phyloP scores from a whole-genome alignment of 176 grass and related monocot genomes.

The Oryza officinalis region DNA sequence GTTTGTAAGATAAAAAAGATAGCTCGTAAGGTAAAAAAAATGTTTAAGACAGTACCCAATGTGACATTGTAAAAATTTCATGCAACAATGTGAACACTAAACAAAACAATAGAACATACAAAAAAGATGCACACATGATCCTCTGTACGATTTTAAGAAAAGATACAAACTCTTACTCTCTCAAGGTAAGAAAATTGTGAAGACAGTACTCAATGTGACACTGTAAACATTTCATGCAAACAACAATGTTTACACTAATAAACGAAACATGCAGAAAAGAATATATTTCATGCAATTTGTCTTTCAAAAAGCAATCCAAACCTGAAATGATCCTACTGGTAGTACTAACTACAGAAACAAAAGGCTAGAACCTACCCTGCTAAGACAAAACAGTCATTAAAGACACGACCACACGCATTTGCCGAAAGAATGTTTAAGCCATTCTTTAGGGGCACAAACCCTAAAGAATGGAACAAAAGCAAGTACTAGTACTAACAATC shows the following conservation, averaged over 20 bases:
- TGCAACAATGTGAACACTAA: background rate
- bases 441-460: conserved; percentile 53
- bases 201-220: no score
- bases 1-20: no score
- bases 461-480: conserved; percentile 51
- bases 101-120: background rate
- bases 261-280: background rate
- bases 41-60: background rate
- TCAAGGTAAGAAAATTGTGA: background rate
- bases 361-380: conserved; percentile 28
- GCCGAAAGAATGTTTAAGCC: conserved; percentile 60
- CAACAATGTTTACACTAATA: background rate
- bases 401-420: conserved; percentile 59
- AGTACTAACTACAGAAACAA: conserved; percentile 5
- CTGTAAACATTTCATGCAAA: no score
- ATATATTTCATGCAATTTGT: background rate
- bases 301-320: background rate
- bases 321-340: conserved; percentile 4
- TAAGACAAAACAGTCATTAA: conserved; percentile 50
- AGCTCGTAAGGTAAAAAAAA: background rate
- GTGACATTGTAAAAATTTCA: background rate
- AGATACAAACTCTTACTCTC: no score
- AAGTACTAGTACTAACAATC: conserved; percentile 26
- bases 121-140: no score
- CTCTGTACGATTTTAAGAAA: no score